Evolutionary conservation across 768 basidiomycete species (phyloP).

Genomic region (Symmetrospora coprosmae): DNA sequence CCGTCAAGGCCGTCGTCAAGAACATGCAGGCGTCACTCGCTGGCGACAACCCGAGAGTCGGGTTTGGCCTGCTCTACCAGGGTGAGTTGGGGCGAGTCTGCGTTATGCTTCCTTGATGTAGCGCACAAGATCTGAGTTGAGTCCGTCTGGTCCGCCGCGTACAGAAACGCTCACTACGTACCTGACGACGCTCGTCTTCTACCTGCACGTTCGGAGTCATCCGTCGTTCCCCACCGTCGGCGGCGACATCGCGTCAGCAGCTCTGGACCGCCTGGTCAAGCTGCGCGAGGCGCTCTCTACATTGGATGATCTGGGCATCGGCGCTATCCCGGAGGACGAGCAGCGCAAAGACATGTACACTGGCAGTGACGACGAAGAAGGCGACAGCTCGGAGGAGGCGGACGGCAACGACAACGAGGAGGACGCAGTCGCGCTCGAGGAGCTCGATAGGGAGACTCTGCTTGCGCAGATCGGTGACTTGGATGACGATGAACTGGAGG

Average conservation of each 20-base stretch:
- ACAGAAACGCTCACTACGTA: neutral
- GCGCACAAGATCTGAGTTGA: too few species aligned
- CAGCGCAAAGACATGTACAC: neutral
- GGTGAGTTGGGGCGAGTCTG: neutral
- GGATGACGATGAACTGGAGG: slow-evolving; percentile 23
- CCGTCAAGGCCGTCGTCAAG: neutral
- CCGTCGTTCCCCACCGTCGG: neutral
- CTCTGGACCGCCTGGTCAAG: neutral
- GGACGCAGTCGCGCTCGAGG: slow-evolving; percentile 44
- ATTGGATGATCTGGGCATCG: slow-evolving; percentile 12
- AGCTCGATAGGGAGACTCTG: slow-evolving; percentile 37
- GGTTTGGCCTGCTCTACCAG: slow-evolving; percentile 7
- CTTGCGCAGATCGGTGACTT: slow-evolving; percentile 11
- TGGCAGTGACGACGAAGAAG: too few species aligned
- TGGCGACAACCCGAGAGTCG: neutral
- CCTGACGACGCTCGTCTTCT: slow-evolving; percentile 3
- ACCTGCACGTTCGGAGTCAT: slow-evolving; percentile 17
- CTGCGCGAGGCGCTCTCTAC: neutral
- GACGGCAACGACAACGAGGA: slow-evolving; percentile 26
- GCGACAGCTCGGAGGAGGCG: too few species aligned
- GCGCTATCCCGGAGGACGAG: neutral
- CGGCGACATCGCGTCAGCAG: neutral
- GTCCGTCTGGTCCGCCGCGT: too few species aligned
- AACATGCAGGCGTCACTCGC: neutral
- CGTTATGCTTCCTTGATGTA: neutral